Evolutionary conservation across 495 filamentous ascomycete species (phyloP).

Genomic region (Penicillium roqueforti): DNA sequence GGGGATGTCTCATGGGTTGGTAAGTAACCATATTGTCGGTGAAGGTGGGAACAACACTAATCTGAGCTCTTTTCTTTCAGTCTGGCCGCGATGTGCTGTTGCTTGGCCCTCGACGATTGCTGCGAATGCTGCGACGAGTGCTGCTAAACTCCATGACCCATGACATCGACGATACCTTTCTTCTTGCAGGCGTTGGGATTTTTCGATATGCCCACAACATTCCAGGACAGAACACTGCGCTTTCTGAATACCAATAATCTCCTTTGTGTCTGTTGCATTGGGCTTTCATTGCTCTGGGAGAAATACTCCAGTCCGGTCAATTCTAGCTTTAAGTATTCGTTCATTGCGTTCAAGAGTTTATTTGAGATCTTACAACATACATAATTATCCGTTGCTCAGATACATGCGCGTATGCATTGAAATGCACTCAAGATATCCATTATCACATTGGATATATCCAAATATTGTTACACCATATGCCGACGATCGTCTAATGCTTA

Average conservation of each 20-base stretch:
- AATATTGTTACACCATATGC: too few relatives aligned
- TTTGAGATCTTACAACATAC: too few relatives aligned
- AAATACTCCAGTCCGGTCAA: too few relatives aligned
- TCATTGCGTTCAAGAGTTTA: background rate
- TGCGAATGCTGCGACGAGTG: constrained; percentile 73
- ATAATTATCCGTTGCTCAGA: too few relatives aligned
- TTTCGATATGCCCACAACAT: constrained; percentile 5
- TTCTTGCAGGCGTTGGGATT: constrained; percentile 25
- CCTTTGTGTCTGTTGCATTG: background rate
- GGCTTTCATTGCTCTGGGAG: too few relatives aligned
- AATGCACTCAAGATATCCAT: too few relatives aligned
- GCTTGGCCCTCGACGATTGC: constrained; percentile 70
- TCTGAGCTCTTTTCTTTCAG: constrained; percentile 24
- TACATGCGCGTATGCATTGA: background rate
- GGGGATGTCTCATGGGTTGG: constrained; percentile 61
- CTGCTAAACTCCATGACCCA: constrained; percentile 33
- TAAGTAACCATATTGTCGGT: constrained; percentile 25
- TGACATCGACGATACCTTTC: constrained; percentile 19
- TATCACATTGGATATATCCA: too few relatives aligned
- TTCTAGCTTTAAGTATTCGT: background rate
- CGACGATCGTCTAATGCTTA: too few relatives aligned
- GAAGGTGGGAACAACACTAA: constrained; percentile 10
- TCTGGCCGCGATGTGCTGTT: constrained; percentile 69
- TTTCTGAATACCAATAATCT: constrained; percentile 8
- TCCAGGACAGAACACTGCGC: constrained; percentile 7